Percentiles rank a stretch among this genome's conserved stretches.
These are phyloP conservation scores for Platanus orientalis DNA, from an alignment of 164 flowering plant species.

Conservation along the genomic window DNA sequence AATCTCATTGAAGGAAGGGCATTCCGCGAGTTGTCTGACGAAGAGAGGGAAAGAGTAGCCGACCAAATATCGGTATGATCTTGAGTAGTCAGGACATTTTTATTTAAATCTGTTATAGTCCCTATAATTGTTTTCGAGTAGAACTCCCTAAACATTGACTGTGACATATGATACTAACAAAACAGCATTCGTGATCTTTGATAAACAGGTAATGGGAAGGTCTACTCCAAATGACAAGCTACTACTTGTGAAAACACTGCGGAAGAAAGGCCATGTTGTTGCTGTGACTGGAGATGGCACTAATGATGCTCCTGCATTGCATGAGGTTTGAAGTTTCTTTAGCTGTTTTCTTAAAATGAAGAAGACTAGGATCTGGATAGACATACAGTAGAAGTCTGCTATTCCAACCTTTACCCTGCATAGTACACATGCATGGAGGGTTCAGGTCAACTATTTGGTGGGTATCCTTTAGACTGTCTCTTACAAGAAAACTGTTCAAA, in stretches of 20 bases:
- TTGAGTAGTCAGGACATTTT: neutral
- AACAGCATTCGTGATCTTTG: conserved; percentile 2
- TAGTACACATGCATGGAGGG: neutral
- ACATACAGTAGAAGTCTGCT: neutral
- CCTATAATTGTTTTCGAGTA: too few species aligned
- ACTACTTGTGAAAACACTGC: conserved; percentile 84
- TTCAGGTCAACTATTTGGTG: too few species aligned
- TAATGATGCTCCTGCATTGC: conserved; percentile 97
- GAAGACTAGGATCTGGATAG: neutral
- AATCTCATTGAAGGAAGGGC: conserved; percentile 70
- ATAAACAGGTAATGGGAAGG: conserved; percentile 85
- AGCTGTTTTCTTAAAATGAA: neutral
- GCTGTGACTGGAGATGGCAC: conserved; percentile 99
- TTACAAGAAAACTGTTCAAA: too few species aligned
- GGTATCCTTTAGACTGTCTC: too few species aligned
- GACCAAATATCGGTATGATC: conserved; percentile 68
- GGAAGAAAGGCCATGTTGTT: conserved; percentile 71
- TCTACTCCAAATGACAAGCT: conserved; percentile 97
- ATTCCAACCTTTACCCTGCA: neutral
- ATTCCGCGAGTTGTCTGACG: conserved; percentile 58
- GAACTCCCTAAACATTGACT: neutral
- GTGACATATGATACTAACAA: neutral
- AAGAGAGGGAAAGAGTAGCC: conserved; percentile 48
- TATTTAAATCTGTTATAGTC: neutral
- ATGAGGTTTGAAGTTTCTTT: conserved; percentile 53